Conservation (phyloP, 1,284 basidiomycete species). For the Tilletia caries region DNA sequence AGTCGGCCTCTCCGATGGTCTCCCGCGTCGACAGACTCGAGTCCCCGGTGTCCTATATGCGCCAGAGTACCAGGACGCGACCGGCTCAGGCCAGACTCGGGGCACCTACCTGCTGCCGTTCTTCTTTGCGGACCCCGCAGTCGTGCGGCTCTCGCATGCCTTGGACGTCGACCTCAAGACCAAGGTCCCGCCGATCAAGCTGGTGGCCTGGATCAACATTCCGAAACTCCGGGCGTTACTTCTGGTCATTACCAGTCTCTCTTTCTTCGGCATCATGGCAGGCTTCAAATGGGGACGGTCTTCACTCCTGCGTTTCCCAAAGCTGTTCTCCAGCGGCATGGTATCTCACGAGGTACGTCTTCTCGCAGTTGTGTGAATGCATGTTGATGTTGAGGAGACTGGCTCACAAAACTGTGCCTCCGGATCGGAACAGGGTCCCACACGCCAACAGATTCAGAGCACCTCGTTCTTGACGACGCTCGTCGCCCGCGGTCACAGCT, state of each 20-base stretch:
- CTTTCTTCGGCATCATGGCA: constrained; percentile 19
- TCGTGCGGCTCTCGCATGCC: constrained; percentile 23
- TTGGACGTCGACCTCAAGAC: constrained; percentile 15
- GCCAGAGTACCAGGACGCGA: not conserved
- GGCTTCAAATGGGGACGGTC: constrained; percentile 16
- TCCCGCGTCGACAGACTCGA: constrained; percentile 13
- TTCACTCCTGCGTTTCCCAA: constrained; percentile 20
- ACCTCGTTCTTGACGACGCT: constrained; percentile 19
- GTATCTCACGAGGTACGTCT: constrained; percentile 23
- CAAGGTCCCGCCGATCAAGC: constrained; percentile 16
- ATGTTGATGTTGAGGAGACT: no score
- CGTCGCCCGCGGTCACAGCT: constrained; percentile 17
- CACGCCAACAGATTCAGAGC: constrained; percentile 16
- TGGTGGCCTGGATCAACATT: constrained; percentile 19
- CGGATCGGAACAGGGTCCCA: constrained; percentile 15
- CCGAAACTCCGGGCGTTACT: constrained; percentile 19
- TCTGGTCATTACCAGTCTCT: constrained; percentile 14
- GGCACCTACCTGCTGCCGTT: constrained; percentile 17
- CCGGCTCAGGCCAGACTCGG: not conserved
- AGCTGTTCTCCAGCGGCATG: constrained; percentile 19
- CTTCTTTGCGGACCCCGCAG: constrained; percentile 26
- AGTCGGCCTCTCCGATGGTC: constrained; percentile 17
- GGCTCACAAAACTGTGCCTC: not conserved
- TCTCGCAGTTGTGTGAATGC: no score
- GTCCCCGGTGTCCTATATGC: not conserved